A percentile compares a stretch with the other conserved stretches of the same genome.
Evolutionary conservation across 768 basidiomycete species (phyloP).

Genomic region (Thelephora ganbajun): DNA sequence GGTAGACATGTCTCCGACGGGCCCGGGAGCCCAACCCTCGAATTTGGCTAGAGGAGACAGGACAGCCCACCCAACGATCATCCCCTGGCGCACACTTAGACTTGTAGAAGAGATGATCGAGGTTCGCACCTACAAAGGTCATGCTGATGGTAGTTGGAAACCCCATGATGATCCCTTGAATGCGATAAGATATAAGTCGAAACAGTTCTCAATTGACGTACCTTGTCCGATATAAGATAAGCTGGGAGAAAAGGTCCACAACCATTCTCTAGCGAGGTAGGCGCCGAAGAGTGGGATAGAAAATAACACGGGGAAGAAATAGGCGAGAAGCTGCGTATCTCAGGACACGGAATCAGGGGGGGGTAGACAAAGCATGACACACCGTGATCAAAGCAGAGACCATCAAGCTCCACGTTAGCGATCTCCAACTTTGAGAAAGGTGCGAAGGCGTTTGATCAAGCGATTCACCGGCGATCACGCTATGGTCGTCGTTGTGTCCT

Average conservation of each 20-base stretch:
- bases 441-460: constrained; percentile 13
- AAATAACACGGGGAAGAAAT: constrained; percentile 84
- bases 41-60: constrained; percentile 80
- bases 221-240: constrained; percentile 91
- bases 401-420: constrained; percentile 65
- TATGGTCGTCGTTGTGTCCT: constrained; percentile 12
- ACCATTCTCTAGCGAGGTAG: constrained; percentile 75
- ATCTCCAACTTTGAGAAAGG: constrained; percentile 61
- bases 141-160: constrained; percentile 89
- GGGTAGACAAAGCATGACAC: constrained; percentile 12
- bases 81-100: constrained; percentile 41
- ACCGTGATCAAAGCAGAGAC: constrained; percentile 70
- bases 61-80: constrained; percentile 93
- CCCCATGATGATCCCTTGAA: constrained; percentile 88
- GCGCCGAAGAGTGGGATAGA: constrained; percentile 76
- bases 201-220: constrained; percentile 11
- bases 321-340: constrained; percentile 52
- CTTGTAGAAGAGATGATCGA: background rate
- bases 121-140: constrained; percentile 48
- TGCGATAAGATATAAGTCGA: constrained; percentile 1
- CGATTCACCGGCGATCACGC: too few species aligned
- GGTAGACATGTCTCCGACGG: constrained; percentile 71
- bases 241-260: constrained; percentile 90
- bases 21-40: constrained; percentile 86
- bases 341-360: background rate